Percentiles rank a stretch among this genome's conserved stretches.
Evolutionary conservation across 2,329 filamentous ascomycete genomes (phyloP).

Genomic region (Orbilia javanica): DNA sequence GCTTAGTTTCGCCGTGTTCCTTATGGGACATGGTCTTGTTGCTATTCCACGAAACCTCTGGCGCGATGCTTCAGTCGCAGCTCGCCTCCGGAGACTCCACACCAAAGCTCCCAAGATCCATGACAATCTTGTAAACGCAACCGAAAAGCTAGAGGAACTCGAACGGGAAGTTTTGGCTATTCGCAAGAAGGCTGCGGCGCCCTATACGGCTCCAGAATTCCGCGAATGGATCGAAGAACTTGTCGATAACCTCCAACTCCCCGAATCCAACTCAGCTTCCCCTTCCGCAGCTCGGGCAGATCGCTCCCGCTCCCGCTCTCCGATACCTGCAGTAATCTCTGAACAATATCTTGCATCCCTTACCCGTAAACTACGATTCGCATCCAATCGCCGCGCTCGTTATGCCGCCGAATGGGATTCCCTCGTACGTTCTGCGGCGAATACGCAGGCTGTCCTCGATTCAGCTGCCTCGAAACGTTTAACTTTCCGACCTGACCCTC

Average conservation of each 20-base stretch:
- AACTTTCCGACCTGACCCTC: slow-evolving; percentile 68
- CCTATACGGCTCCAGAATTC: slow-evolving; percentile 79
- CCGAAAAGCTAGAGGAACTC: slow-evolving; percentile 81
- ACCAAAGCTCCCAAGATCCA: slow-evolving; percentile 82
- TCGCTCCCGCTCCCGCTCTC: slow-evolving; percentile 66
- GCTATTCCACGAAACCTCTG: slow-evolving; percentile 86
- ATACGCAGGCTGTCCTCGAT: slow-evolving; percentile 85
- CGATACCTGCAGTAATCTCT: slow-evolving; percentile 77
- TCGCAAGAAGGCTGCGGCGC: slow-evolving; percentile 76
- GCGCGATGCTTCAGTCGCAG: slow-evolving; percentile 81
- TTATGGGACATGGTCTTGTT: slow-evolving; percentile 97
- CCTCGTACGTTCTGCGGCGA: slow-evolving; percentile 78
- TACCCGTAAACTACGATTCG: slow-evolving; percentile 82
- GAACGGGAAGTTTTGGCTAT: slow-evolving; percentile 85
- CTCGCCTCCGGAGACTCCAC: slow-evolving; percentile 80
- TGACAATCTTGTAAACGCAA: slow-evolving; percentile 87
- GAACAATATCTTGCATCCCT: slow-evolving; percentile 92
- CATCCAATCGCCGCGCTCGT: slow-evolving; percentile 83
- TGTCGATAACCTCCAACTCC: slow-evolving; percentile 78
- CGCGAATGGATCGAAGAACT: slow-evolving; percentile 97
- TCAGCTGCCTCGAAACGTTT: slow-evolving; percentile 83
- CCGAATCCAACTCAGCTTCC: slow-evolving; percentile 68
- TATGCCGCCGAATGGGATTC: slow-evolving; percentile 89
- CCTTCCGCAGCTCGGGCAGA: slow-evolving; percentile 55
- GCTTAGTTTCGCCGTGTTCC: slow-evolving; percentile 88